Conservation (phyloP, 1,139 yeast genomes). For the Saccharomyces pastorianus region DNA sequence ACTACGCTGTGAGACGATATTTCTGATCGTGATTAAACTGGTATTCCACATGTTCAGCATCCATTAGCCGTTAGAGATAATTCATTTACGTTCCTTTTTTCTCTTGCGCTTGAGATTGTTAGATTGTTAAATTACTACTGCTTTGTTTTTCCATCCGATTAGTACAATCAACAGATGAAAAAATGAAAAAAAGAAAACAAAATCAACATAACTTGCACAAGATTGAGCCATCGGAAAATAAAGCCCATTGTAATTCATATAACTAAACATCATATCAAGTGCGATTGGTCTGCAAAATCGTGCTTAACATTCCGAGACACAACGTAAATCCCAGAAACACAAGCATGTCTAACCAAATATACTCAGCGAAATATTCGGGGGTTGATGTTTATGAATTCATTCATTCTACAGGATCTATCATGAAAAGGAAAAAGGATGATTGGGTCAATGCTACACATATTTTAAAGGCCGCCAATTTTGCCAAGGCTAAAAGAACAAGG, state of each 20-base stretch:
- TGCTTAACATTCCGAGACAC: background rate
- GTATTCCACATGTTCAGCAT: too few relatives aligned
- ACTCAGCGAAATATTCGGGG: conserved; percentile 75
- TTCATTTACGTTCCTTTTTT: background rate
- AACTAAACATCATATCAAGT: background rate
- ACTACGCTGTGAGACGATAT: background rate
- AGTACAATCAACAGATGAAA: background rate
- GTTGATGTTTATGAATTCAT: conserved; percentile 86
- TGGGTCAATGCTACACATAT: conserved; percentile 99
- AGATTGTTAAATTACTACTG: background rate
- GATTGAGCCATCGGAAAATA: background rate
- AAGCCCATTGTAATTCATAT: background rate
- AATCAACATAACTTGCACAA: background rate
- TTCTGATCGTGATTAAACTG: background rate
- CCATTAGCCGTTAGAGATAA: background rate
- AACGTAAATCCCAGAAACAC: background rate
- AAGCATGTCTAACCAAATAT: conserved; percentile 37
- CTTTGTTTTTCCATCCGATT: background rate
- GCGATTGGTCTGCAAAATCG: background rate
- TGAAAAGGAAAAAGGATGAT: conserved; percentile 84
- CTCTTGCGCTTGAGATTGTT: background rate
- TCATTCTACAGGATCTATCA: conserved; percentile 76
- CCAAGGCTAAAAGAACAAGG: conserved; percentile 87
- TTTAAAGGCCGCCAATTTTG: conserved; percentile 86
- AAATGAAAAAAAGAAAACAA: background rate